Conservation (phyloP, 1,284 basidiomycete species). For the Fomitopsis betulina region DNA sequence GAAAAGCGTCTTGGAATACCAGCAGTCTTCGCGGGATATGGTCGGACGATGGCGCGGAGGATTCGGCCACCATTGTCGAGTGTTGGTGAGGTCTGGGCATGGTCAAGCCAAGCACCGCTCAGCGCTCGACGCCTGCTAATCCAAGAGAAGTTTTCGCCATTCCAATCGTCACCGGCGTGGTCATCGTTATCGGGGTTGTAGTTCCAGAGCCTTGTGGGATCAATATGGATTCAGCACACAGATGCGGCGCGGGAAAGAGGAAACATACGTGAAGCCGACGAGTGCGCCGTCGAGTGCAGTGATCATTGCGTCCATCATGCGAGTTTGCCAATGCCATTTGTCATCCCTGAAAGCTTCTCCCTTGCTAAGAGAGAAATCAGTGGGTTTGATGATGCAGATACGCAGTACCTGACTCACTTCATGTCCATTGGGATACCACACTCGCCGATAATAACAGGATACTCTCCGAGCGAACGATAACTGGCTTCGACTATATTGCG, state of each 20-base stretch:
- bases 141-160: slow-evolving; percentile 95
- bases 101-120: slow-evolving; percentile 44
- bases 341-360: slow-evolving; percentile 69
- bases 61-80: slow-evolving; percentile 83
- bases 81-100: slow-evolving; percentile 52
- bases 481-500: slow-evolving; percentile 70
- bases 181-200: slow-evolving; percentile 91
- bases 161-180: slow-evolving; percentile 84
- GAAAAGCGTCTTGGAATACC: slow-evolving; percentile 64
- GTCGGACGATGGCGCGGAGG: slow-evolving; percentile 72
- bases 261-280: slow-evolving; percentile 76
- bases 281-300: slow-evolving; percentile 70
- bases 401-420: slow-evolving; percentile 54
- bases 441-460: slow-evolving; percentile 84
- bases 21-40: slow-evolving; percentile 76
- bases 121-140: slow-evolving; percentile 66
- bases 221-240: neutral
- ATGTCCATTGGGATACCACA: slow-evolving; percentile 93
- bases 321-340: slow-evolving; percentile 76
- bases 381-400: neutral
- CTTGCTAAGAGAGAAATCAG: slow-evolving; percentile 39
- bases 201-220: slow-evolving; percentile 74
- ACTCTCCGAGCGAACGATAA: slow-evolving; percentile 68
- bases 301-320: slow-evolving; percentile 89
- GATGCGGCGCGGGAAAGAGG: slow-evolving; percentile 2